Base-by-base conservation (phyloP, 208 protist genomes). In the Strigomonas culicis region DNA sequence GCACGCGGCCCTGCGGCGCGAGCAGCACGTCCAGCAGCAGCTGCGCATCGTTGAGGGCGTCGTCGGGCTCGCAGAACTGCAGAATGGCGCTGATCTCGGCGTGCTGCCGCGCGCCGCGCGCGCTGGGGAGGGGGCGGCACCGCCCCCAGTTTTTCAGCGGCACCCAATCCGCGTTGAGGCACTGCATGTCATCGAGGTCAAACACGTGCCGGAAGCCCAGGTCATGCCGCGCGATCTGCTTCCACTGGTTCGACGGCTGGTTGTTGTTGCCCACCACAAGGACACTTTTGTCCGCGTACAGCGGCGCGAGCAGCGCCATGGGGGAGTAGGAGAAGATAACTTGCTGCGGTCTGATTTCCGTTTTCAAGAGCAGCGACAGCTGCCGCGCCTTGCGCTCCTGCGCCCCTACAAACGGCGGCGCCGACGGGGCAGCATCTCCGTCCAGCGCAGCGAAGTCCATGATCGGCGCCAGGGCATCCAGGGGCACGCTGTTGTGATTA, bases 11-110 rank as follows among this genome's bases (percentile, higher is more conserved):
- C 31, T 60, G 57, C 1, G 85, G 84, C 3, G 86, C 57, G n/a
- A 82, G 58, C n/a, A 93, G 61, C 3, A 96, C 68, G 32, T 96
- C 90, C 2, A 96, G 27, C 17, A 92, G 74, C 8, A 70, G 78
- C 75, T 96, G 90, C 4, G 83, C 63, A 64, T 96, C 90, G 71
- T 81, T 92, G 57, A 96, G 79, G 13, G 74, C 71, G 65, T 96
- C 90, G 22, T 87, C 66, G 2, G 82, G 81, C 47, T 93, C 87
- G 63, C 53, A 70, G 64, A 93, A 88, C 65, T 90, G 71, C 11
- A 96, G 56, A 17, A 96, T 73, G 11, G 90, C 90, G 2, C 66
- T 60, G 36, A 96, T 81, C 28, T 70, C 47, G 0, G 77, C 72
- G 61, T 82, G 90, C 0, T 80, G 66, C 30, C 82, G 67, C 15